Base-by-base conservation (phyloP, 352 stramenopile genomes). In the Phytophthora brassicae region DNA sequence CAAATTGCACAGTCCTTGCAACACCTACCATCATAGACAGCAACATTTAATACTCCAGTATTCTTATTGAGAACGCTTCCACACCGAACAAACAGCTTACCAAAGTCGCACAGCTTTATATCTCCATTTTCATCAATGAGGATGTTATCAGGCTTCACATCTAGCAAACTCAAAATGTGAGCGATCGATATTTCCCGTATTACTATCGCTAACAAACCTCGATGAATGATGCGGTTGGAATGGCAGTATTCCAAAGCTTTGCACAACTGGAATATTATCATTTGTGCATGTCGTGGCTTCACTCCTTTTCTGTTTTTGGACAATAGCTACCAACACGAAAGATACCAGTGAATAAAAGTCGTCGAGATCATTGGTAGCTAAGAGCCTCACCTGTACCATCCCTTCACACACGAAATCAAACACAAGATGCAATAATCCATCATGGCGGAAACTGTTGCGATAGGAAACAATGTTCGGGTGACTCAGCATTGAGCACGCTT, bases 121-220 rank as follows among this genome's bases (percentile, higher is more conserved):
- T 89, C 73, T 4, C 79, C 74, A 16, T 71, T 64, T 58, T 89
- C 72, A 57, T 94, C 83, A 17, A 94, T 84, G 9, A 92, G 66
- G 22, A 94, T 90, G 47, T 92, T 94, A 47, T 94, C 85, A 0
- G 83, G 81, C 52, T 94, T 94, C 14, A 94, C 78, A 50, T 94
- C 85, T 94, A 50, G 31, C 14, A 8, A 2, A 44, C n/a, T 2
- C 13, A 57, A 2, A 19, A 29, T 46, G 38, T 43, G 36, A 42
- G 14, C 36, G n/a, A 24, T 23, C 11, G n/a, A 42, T 22, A 8
- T n/a, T 7, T 26, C 42, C 6, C 6, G 44, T 6, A 44, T 20
- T 14, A 3, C n/a, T 19, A 56, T 6, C 2, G 28, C 2, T 23
- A 23, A 45, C n/a, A 61, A 45, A 90, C 85, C 85, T 82, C 85